Evolutionary conservation across 345 rosid genomes (phyloP), one percentile per base, ranked within the genome.

Genomic region (Populus tremula): DNA sequence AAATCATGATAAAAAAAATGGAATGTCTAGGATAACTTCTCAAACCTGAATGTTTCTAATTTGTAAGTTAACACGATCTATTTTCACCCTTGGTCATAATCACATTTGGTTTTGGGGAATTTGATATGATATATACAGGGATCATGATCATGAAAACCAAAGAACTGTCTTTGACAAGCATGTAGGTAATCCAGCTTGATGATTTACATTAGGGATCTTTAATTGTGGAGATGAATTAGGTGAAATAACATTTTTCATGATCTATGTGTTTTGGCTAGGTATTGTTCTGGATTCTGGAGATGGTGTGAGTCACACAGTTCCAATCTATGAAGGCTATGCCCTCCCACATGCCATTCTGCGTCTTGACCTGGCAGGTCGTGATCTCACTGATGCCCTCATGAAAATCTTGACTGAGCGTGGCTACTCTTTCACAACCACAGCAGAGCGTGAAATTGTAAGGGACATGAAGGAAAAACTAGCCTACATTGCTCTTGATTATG

Each of bases 291-390:
- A 88, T 74, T 88, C 90, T 2, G 88, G 88, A 75, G 90, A 86
- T 77, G 90, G 90, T 77, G 89, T 88, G 77, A 88, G 90, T 74
- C 90, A 86, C 77, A 88, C 88, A 27, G 90, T 88, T 72, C 90
- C 90, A 59, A 88, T 88, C 78, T 86, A 86, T 23, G 88, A 88
- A 77, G 88, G 90, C 49, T 86, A 86, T 71, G 90, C 89, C 74
- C 88, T 86, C 23, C 90, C 93, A 69, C 92, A 90, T 79, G 94
- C 97, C 79, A 90, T 92, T 74, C 84, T 90, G 80, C 92, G 93
- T 81, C 89, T 91, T 2, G 91, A 91, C 82, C 80, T 91, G 65
- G 93, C 93, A 75, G 93, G 96, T 10, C 96, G 91, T 84, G 97
- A 90, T 77, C 92, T 92, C 66, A 90, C 97, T 0, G 94, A 90